These are phyloP conservation scores for Calonectria montana DNA, from an alignment of 2,329 filamentous ascomycete species.

Conservation along the genomic window DNA sequence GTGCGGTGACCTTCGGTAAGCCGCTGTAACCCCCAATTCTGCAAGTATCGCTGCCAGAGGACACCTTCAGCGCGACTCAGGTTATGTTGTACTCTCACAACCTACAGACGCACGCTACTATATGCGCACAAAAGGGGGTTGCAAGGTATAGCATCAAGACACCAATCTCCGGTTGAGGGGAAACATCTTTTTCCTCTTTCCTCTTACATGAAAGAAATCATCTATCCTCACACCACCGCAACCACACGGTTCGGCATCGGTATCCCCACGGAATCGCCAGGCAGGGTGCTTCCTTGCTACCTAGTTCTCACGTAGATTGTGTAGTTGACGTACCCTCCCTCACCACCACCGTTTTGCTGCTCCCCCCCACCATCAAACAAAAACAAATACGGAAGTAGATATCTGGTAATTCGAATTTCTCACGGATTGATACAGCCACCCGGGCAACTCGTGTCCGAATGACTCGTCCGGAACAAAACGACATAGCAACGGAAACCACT, in stretches of 20 bases:
- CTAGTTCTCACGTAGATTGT: neutral
- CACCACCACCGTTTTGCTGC: neutral
- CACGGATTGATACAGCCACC: constrained; percentile 4
- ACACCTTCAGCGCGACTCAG: neutral
- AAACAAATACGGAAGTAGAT: neutral
- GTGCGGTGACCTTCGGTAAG: constrained; percentile 5
- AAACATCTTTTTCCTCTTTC: neutral
- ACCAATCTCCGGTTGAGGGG: neutral
- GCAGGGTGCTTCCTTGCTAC: neutral
- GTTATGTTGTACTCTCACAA: neutral
- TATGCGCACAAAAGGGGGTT: constrained; percentile 6
- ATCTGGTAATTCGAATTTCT: constrained; percentile 6
- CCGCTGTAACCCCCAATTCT: neutral
- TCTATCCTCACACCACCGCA: neutral
- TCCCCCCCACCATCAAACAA: neutral
- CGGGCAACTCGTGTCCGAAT: neutral
- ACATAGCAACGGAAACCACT: neutral
- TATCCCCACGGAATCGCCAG: neutral
- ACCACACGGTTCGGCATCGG: neutral
- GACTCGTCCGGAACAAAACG: neutral
- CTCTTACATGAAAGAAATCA: neutral
- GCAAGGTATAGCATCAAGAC: constrained; percentile 1
- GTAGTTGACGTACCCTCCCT: neutral
- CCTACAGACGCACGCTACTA: neutral
- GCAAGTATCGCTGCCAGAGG: neutral